phyloP scores from a whole-genome alignment of 1,284 basidiomycete species.

The Thelephora terrestris region DNA sequence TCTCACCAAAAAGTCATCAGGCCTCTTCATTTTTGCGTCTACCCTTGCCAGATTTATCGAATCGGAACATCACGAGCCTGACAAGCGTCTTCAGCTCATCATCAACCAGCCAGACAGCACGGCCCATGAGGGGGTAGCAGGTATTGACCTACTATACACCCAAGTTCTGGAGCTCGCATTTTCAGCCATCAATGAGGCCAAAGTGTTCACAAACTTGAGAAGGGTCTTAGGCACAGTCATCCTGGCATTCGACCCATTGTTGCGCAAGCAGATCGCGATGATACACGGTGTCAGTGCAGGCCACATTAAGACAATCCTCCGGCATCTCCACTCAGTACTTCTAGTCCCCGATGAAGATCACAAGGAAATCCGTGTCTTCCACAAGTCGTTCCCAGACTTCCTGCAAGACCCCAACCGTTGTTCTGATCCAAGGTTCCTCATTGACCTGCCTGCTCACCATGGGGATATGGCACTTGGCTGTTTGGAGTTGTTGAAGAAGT shows the following conservation, averaged over 20 bases:
- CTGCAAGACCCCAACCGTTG: background rate
- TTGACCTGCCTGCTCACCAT: background rate
- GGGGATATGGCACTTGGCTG: background rate
- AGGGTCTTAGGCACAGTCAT: background rate
- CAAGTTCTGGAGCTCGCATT: background rate
- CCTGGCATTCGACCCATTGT: too few relatives aligned
- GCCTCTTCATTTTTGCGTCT: too few relatives aligned
- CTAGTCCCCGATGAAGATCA: background rate
- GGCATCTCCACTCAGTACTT: constrained; percentile 5
- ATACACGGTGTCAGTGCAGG: background rate
- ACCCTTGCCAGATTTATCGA: constrained; percentile 8
- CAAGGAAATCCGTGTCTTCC: constrained; percentile 8
- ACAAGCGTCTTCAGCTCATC: too few relatives aligned
- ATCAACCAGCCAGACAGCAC: too few relatives aligned
- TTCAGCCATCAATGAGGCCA: background rate
- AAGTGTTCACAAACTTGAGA: background rate
- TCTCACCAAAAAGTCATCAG: constrained; percentile 5
- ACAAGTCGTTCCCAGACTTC: too few relatives aligned
- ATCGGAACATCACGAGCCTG: background rate
- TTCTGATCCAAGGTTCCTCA: background rate
- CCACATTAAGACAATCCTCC: background rate
- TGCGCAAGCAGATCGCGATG: background rate
- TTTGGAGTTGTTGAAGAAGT: background rate
- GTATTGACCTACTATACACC: too few relatives aligned
- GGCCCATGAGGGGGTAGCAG: too few relatives aligned